phyloP scores from a whole-genome alignment of 2,329 filamentous ascomycete genomes.

The Ophiosphaerella herpotricha region DNA sequence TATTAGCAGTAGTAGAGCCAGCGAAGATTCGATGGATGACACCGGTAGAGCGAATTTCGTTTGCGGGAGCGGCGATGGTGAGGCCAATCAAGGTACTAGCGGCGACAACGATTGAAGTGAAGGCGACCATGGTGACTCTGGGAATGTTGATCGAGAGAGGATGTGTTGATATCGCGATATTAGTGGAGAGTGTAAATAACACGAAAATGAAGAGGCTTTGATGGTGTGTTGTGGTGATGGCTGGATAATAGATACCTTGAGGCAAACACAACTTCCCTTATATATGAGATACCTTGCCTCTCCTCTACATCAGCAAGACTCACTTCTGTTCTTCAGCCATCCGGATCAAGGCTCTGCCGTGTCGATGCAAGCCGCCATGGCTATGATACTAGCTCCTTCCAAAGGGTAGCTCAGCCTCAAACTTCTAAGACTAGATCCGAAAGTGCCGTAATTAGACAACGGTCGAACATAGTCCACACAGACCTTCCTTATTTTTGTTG shows the following conservation, averaged over 20 bases:
- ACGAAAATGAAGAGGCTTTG: constrained; percentile 6
- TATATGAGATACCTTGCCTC: neutral
- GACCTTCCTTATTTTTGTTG: neutral
- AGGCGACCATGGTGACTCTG: constrained; percentile 31
- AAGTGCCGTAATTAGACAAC: neutral
- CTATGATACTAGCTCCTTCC: constrained; percentile 1
- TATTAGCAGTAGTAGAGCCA: constrained; percentile 28
- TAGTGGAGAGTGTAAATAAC: constrained; percentile 15
- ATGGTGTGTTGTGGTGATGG: constrained; percentile 11
- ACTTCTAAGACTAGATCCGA: neutral
- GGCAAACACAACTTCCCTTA: neutral
- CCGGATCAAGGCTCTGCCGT: constrained; percentile 11
- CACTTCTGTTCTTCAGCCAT: constrained; percentile 12
- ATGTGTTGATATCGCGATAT: constrained; percentile 1
- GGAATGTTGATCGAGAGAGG: constrained; percentile 10
- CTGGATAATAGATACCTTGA: constrained; percentile 19
- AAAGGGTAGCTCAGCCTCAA: constrained; percentile 8
- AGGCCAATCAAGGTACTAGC: constrained; percentile 25
- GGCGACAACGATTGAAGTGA: constrained; percentile 24
- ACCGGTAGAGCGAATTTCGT: constrained; percentile 22
- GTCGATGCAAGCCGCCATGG: constrained; percentile 9
- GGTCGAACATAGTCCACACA: neutral
- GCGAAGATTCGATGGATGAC: constrained; percentile 36
- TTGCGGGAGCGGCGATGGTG: constrained; percentile 21
- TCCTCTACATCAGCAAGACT: constrained; percentile 4